These are phyloP conservation scores for Rosellinia necatrix DNA, from an alignment of 2,329 filamentous ascomycete genomes.

Conservation along the genomic window DNA sequence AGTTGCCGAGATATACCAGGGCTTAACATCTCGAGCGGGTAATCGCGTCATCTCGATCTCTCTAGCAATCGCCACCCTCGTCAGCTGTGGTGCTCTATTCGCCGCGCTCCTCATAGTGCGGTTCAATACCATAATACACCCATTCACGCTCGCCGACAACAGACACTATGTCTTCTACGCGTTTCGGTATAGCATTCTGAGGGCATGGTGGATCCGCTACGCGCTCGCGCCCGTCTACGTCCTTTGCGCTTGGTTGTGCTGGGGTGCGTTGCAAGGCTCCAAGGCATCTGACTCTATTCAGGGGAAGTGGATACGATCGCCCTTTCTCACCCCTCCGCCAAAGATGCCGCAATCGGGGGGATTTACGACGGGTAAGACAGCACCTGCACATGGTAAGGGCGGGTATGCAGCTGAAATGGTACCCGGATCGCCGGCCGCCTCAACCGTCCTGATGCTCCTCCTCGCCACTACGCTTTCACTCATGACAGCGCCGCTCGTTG, in stretches of 20 bases:
- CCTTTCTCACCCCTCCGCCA: constrained; percentile 8
- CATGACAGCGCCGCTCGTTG: constrained; percentile 87
- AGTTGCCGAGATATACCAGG: constrained; percentile 24
- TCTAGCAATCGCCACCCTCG: constrained; percentile 43
- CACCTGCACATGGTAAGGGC: neutral
- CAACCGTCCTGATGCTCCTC: constrained; percentile 62
- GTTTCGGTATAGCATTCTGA: constrained; percentile 80
- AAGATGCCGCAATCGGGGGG: neutral
- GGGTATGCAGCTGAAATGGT: neutral
- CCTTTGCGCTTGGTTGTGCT: constrained; percentile 68
- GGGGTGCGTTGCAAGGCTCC: constrained; percentile 63
- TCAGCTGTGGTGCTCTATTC: constrained; percentile 43
- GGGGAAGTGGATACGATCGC: constrained; percentile 22
- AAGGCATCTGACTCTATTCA: constrained; percentile 14
- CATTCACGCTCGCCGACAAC: constrained; percentile 95
- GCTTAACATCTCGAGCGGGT: neutral
- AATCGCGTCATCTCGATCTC: constrained; percentile 27
- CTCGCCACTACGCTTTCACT: constrained; percentile 77
- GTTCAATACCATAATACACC: constrained; percentile 91
- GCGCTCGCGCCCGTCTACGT: constrained; percentile 73
- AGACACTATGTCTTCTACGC: constrained; percentile 97
- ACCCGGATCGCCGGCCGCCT: constrained; percentile 46
- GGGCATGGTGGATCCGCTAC: constrained; percentile 67
- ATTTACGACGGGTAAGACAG: neutral
- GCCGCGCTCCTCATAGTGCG: constrained; percentile 59